A percentile compares a stretch with the other conserved stretches of the same genome.
Conservation (phyloP, 2,329 filamentous ascomycete genomes). For the Alternaria sp. region DNA sequence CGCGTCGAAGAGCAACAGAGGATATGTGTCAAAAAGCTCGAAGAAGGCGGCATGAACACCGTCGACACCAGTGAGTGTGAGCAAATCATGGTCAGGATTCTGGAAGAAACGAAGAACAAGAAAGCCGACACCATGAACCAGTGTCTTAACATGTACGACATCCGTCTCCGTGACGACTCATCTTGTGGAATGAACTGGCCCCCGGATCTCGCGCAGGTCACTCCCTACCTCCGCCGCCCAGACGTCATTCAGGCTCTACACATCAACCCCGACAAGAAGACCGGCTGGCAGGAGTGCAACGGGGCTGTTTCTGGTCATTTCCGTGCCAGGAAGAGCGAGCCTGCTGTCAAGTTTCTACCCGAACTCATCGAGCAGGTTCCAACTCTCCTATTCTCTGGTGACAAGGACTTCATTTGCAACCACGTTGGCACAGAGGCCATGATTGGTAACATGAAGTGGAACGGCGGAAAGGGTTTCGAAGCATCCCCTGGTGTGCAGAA, state of each 20-base stretch:
- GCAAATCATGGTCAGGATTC: slow-evolving; percentile 72
- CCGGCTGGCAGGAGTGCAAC: slow-evolving; percentile 91
- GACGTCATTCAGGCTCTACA: slow-evolving; percentile 84
- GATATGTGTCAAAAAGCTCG: slow-evolving; percentile 68
- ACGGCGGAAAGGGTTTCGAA: slow-evolving; percentile 90
- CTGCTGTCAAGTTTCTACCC: slow-evolving; percentile 77
- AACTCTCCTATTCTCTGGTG: slow-evolving; percentile 88
- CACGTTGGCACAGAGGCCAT: slow-evolving; percentile 91
- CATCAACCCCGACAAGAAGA: slow-evolving; percentile 78
- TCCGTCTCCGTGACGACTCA: slow-evolving; percentile 79
- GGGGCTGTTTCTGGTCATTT: slow-evolving; percentile 78
- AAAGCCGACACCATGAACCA: slow-evolving; percentile 59
- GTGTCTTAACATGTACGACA: slow-evolving; percentile 97
- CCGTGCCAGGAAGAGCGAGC: slow-evolving; percentile 70
- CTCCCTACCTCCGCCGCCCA: slow-evolving; percentile 80
- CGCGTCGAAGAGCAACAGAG: slow-evolving; percentile 72
- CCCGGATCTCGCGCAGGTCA: slow-evolving; percentile 77
- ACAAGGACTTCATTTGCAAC: slow-evolving; percentile 96
- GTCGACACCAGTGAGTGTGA: slow-evolving; percentile 79
- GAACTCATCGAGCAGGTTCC: slow-evolving; percentile 77
- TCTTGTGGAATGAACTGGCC: slow-evolving; percentile 99
- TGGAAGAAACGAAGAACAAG: slow-evolving; percentile 67
- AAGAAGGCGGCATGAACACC: slow-evolving; percentile 63
- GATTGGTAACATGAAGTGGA: slow-evolving; percentile 91
- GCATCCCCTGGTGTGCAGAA: slow-evolving; percentile 85